Evolutionary conservation across 2,329 filamentous ascomycete species (phyloP).

Genomic region (Stagonosporopsis cucurbitacearum): DNA sequence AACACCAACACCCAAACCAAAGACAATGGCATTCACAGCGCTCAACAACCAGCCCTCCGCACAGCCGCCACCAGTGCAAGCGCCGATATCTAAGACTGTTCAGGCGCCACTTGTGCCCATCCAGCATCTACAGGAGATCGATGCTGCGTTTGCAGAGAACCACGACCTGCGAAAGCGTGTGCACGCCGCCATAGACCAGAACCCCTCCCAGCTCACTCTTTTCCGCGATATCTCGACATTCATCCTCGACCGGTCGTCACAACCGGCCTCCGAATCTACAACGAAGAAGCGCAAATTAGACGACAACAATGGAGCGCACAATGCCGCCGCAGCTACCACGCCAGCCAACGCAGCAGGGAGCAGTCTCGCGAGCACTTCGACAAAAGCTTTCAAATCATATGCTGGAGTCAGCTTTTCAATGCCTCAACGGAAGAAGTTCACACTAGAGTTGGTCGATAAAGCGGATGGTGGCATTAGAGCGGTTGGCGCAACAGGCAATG

Average conservation of each 20-base stretch:
- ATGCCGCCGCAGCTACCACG: constrained; percentile 10
- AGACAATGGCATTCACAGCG: constrained; percentile 33
- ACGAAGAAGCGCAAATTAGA: constrained; percentile 51
- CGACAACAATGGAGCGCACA: constrained; percentile 30
- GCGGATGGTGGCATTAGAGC: constrained; percentile 55
- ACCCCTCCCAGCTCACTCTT: constrained; percentile 41
- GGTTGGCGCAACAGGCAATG: constrained; percentile 57
- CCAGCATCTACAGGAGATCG: constrained; percentile 39
- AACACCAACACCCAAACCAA: constrained; percentile 17
- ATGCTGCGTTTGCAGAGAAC: constrained; percentile 43
- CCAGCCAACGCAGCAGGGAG: constrained; percentile 9
- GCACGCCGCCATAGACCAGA: constrained; percentile 46
- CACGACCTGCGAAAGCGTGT: constrained; percentile 48
- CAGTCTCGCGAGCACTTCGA: constrained; percentile 29
- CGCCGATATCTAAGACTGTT: constrained; percentile 1
- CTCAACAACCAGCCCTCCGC: constrained; percentile 26
- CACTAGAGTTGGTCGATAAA: constrained; percentile 61
- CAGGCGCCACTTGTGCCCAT: constrained; percentile 11
- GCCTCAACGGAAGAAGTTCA: constrained; percentile 69
- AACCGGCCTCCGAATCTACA: constrained; percentile 33
- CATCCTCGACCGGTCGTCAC: constrained; percentile 38
- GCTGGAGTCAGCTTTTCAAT: constrained; percentile 66
- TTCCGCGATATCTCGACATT: constrained; percentile 49
- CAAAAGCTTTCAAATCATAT: constrained; percentile 41
- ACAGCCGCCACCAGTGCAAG: constrained; percentile 14